These are phyloP conservation scores for Coemansia sp. DNA, from an alignment of 192 early-diverging fungal species.

Conservation along the genomic window DNA sequence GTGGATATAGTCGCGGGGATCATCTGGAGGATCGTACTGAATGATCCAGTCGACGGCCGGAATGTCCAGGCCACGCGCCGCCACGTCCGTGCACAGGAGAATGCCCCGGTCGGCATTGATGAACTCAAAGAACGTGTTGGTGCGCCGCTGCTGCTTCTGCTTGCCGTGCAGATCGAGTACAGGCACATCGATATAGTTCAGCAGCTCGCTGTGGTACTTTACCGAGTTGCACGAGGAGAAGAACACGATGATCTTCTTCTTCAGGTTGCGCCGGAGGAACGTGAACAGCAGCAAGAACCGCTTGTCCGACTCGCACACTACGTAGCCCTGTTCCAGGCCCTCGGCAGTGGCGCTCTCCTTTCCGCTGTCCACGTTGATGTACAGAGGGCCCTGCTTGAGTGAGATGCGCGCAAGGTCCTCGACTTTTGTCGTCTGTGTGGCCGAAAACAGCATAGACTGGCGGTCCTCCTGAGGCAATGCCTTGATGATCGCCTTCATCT, in stretches of 20 bases:
- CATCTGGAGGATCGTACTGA: conserved; percentile 99
- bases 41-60: conserved; percentile 99
- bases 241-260: conserved; percentile 98
- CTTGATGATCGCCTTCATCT: conserved; percentile 97
- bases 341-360: conserved; percentile 94
- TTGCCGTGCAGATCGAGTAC: conserved; percentile 95
- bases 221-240: conserved; percentile 97
- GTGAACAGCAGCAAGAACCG: conserved; percentile 97
- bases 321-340: conserved; percentile 96
- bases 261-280: conserved; percentile 94
- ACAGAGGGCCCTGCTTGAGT: conserved; percentile 89
- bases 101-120: conserved; percentile 91
- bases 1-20: conserved; percentile 95
- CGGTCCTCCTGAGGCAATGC: conserved; percentile 81
- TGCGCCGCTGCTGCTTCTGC: conserved; percentile 98
- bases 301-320: conserved; percentile 85
- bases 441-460: conserved; percentile 98
- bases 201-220: conserved; percentile 93
- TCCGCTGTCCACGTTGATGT: conserved; percentile 98
- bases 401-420: conserved; percentile 97
- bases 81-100: conserved; percentile 94
- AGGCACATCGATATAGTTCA: conserved; percentile 99
- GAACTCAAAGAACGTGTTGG: conserved; percentile 98
- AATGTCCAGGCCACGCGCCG: conserved; percentile 95
- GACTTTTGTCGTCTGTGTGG: conserved; percentile 98